These are phyloP conservation scores for Botrytis pseudocinerea DNA, from an alignment of 2,329 filamentous ascomycete species.

Conservation along the genomic window DNA sequence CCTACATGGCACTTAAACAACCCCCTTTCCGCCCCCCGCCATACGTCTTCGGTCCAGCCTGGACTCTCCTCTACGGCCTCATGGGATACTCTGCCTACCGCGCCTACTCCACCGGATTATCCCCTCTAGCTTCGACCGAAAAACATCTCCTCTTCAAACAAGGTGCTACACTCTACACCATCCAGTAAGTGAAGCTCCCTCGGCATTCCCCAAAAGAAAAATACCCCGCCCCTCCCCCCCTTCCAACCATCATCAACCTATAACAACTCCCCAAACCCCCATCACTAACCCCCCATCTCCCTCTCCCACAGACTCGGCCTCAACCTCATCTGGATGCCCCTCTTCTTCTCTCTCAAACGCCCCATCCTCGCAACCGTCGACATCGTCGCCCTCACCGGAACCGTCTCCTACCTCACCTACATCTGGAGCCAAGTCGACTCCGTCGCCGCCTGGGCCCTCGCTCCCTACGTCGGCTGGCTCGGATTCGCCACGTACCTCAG, in stretches of 20 bases:
- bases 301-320: conserved; percentile 57
- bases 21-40: conserved; percentile 62
- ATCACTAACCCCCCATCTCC: neutral
- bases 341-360: conserved; percentile 80
- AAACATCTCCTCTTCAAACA: conserved; percentile 52
- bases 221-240: neutral
- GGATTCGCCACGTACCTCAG: conserved; percentile 85
- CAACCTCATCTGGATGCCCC: conserved; percentile 87
- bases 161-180: conserved; percentile 77
- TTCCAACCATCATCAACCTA: neutral
- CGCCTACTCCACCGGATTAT: conserved; percentile 64
- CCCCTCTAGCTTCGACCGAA: conserved; percentile 44
- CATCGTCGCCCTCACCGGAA: conserved; percentile 69
- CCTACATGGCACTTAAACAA: conserved; percentile 67
- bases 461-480: conserved; percentile 84
- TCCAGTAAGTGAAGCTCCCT: conserved; percentile 51
- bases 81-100: conserved; percentile 92
- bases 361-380: conserved; percentile 75
- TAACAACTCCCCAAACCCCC: too few species aligned
- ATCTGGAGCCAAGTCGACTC: conserved; percentile 75
- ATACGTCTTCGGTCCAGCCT: conserved; percentile 63
- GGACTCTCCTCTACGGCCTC: conserved; percentile 66
- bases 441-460: conserved; percentile 70
- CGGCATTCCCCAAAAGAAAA: rapidly evolving
- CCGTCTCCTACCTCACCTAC: conserved; percentile 72